Conservation (phyloP, 192 early-diverging fungal genomes). For the Chytriomyces confervae region DNA sequence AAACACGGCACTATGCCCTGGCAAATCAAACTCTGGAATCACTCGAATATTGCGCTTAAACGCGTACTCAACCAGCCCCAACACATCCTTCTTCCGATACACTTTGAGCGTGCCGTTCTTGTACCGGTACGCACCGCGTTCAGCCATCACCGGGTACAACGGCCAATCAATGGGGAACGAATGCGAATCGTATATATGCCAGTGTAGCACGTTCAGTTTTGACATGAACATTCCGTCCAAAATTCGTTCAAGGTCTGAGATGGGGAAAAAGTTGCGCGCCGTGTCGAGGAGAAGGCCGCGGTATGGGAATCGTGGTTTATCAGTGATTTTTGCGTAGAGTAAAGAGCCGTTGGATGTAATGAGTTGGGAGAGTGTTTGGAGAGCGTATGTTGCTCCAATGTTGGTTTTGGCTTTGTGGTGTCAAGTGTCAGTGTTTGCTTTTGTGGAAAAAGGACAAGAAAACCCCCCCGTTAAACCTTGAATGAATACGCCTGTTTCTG, state of each 20-base stretch:
- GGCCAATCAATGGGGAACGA: conserved; percentile 21
- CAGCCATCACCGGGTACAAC: conserved; percentile 65
- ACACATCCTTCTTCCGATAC: conserved; percentile 76
- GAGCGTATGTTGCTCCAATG: conserved; percentile 71
- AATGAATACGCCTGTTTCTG: conserved; percentile 36
- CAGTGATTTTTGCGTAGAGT: conserved; percentile 21
- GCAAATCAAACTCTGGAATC: conserved; percentile 90
- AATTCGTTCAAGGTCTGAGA: conserved; percentile 20
- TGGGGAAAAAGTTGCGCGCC: conserved; percentile 40
- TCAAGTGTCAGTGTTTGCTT: conserved; percentile 12
- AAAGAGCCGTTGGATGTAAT: conserved; percentile 36
- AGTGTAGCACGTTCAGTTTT: conserved; percentile 43
- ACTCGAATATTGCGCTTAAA: conserved; percentile 76
- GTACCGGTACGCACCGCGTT: conserved; percentile 68
- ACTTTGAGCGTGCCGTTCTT: conserved; percentile 46
- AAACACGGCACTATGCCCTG: conserved; percentile 73
- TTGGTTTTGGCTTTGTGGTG: conserved; percentile 54
- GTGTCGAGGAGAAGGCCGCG: conserved; percentile 43
- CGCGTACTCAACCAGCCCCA: conserved; percentile 71
- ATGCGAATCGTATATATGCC: conserved; percentile 46
- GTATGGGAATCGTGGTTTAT: conserved; percentile 35
- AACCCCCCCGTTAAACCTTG: not conserved
- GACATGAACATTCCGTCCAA: conserved; percentile 26
- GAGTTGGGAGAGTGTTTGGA: conserved; percentile 77
- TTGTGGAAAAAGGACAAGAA: not conserved